Percentiles rank a stretch among this genome's conserved stretches.
Conservation (phyloP, 768 basidiomycete species). For the Multifurca ochricompacta region DNA sequence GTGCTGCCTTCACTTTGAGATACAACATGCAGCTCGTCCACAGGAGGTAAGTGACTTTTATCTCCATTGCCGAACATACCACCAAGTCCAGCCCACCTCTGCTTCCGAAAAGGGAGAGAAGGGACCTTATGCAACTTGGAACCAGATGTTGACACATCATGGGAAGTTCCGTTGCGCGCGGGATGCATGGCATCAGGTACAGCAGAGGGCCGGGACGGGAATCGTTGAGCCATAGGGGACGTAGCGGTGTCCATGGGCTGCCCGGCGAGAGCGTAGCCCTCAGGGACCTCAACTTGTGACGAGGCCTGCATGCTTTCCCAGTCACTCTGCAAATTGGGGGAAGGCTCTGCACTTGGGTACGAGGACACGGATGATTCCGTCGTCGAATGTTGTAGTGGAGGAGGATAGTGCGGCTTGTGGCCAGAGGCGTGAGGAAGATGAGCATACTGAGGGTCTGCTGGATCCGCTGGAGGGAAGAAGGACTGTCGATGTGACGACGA, state of each 20-base stretch:
- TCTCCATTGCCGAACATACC: constrained; percentile 66
- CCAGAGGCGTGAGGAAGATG: constrained; percentile 1
- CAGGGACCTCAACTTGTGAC: constrained; percentile 40
- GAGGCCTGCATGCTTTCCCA: constrained; percentile 59
- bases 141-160: constrained; percentile 34
- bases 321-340: constrained; percentile 25
- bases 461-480: constrained; percentile 12
- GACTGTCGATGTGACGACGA: constrained; percentile 20
- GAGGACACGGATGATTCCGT: constrained; percentile 17
- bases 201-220: constrained; percentile 37
- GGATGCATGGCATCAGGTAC: constrained; percentile 33
- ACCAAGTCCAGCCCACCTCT: constrained; percentile 56
- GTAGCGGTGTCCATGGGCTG: constrained; percentile 46
- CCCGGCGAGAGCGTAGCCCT: constrained; percentile 31
- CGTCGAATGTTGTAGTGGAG: constrained; percentile 18
- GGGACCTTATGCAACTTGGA: constrained; percentile 53
- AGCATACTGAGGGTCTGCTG: constrained; percentile 14
- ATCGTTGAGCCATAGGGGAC: constrained; percentile 47
- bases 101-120: constrained; percentile 59
- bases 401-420: constrained; percentile 14
- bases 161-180: constrained; percentile 31
- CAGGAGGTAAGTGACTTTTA: constrained; percentile 61
- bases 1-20: constrained; percentile 38
- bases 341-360: constrained; percentile 19
- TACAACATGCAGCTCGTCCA: constrained; percentile 59